A percentile compares a stretch with the other conserved stretches of the same genome.
Evolutionary conservation across 768 basidiomycete genomes (phyloP).

Genomic region (Boletellus emodensis): DNA sequence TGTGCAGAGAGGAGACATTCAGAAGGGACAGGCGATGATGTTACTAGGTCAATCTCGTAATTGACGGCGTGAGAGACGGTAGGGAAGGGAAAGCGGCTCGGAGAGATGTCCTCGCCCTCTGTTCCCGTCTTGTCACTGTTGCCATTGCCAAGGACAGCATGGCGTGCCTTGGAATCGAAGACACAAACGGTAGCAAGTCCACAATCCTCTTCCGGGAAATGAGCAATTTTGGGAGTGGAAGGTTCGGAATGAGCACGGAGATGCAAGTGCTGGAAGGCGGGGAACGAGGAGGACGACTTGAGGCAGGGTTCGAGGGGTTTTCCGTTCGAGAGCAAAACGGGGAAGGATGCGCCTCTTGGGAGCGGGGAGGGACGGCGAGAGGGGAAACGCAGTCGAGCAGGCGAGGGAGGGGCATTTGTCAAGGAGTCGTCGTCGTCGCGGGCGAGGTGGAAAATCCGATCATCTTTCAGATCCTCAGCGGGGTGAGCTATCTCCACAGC

Average conservation of each 20-base stretch:
- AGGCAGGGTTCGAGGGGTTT: slow-evolving; percentile 86
- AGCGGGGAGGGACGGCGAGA: slow-evolving; percentile 27
- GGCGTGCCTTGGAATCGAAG: slow-evolving; percentile 66
- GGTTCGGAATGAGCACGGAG: slow-evolving; percentile 55
- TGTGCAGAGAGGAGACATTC: slow-evolving; percentile 19
- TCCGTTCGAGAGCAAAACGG: slow-evolving; percentile 70
- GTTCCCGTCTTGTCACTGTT: slow-evolving; percentile 45
- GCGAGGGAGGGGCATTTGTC: slow-evolving; percentile 46
- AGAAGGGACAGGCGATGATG: slow-evolving; percentile 12
- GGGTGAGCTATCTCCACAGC: slow-evolving; percentile 64
- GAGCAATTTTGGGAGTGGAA: slow-evolving; percentile 77
- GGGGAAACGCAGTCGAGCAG: slow-evolving; percentile 21
- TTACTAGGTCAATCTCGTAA: slow-evolving; percentile 21
- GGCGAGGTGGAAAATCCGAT: slow-evolving; percentile 41
- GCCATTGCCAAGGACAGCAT: slow-evolving; percentile 44
- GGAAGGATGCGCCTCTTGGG: no score
- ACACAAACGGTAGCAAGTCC: slow-evolving; percentile 58
- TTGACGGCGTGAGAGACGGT: slow-evolving; percentile 12
- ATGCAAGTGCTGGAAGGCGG: slow-evolving; percentile 12
- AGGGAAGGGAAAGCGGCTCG: slow-evolving; percentile 24
- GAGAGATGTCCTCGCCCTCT: slow-evolving; percentile 27
- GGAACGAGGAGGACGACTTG: slow-evolving; percentile 43
- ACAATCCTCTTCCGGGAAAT: slow-evolving; percentile 72
- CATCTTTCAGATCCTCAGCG: slow-evolving; percentile 62
- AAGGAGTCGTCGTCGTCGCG: slow-evolving; percentile 21